These are phyloP conservation scores for Leptodermis oblonga DNA, from an alignment of 257 asterid genomes.

Conservation along the genomic window DNA sequence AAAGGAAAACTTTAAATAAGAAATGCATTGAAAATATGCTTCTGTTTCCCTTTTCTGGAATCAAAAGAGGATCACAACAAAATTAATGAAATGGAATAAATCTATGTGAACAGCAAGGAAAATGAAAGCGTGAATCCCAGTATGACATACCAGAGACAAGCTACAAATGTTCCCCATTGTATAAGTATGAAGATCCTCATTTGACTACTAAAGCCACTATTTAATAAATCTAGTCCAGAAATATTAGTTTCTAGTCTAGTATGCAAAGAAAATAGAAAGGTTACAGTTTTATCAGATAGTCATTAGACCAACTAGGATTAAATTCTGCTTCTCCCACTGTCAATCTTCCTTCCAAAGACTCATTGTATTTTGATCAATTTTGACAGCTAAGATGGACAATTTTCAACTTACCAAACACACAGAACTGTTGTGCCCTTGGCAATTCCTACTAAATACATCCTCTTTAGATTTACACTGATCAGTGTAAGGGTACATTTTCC, in stretches of 20 bases:
- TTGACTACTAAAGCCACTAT: neutral
- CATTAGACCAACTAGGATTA: neutral
- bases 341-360: no score
- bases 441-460: neutral
- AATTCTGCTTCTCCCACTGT: neutral
- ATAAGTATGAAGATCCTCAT: neutral
- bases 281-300: neutral
- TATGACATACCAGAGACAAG: neutral
- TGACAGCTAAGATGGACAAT: neutral
- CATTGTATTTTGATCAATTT: neutral
- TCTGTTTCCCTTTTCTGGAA: neutral
- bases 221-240: neutral
- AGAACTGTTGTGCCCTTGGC: neutral
- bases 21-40: neutral
- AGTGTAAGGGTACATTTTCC: neutral
- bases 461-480: neutral
- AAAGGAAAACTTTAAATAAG: neutral
- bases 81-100: neutral
- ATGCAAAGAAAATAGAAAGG: neutral
- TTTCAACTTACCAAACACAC: neutral
- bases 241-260: neutral
- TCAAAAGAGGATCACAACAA: neutral
- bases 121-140: neutral
- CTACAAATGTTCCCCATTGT: neutral
- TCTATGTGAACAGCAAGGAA: neutral